Percentiles rank a stretch among this genome's conserved stretches.
phyloP scores from a whole-genome alignment of 2,329 filamentous ascomycete genomes.

The Trichoderma atroviride region DNA sequence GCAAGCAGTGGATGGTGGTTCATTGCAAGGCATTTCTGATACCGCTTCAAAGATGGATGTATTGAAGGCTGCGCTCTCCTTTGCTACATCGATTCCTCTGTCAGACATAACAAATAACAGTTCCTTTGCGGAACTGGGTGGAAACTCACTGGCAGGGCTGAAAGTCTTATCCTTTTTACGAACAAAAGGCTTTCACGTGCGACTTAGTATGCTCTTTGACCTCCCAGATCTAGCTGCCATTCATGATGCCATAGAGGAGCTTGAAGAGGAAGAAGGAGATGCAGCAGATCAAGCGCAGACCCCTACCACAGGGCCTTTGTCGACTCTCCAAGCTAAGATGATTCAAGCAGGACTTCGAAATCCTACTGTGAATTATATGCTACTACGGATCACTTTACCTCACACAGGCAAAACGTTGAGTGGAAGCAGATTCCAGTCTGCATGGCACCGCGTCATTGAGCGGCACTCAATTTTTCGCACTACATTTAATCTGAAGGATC shows the following conservation, averaged over 20 bases:
- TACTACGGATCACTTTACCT: not conserved
- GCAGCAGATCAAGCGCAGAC: not conserved
- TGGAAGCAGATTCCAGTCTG: not conserved
- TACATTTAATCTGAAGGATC: not conserved
- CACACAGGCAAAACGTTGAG: not conserved
- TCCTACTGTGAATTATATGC: conserved; percentile 1
- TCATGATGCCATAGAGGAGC: not conserved
- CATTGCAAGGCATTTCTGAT: not conserved
- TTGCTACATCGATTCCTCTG: not conserved
- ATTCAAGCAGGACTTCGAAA: not conserved
- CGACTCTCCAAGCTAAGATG: conserved; percentile 2
- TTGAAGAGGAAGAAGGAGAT: not conserved
- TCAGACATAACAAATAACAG: not conserved
- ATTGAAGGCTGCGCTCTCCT: not conserved
- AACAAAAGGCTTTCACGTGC: not conserved
- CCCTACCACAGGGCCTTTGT: not conserved
- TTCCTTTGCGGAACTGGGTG: conserved; percentile 2
- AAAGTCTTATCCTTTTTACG: conserved; percentile 8
- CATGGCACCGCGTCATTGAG: not conserved
- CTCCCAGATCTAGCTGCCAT: conserved; percentile 1
- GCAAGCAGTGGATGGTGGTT: not conserved
- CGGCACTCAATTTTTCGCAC: conserved; percentile 3
- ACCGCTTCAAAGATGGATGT: not conserved
- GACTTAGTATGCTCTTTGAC: not conserved
- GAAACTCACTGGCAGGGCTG: not conserved